These are phyloP conservation scores for Alternaria sp. DNA, from an alignment of 2,329 filamentous ascomycete genomes.

Conservation along the genomic window DNA sequence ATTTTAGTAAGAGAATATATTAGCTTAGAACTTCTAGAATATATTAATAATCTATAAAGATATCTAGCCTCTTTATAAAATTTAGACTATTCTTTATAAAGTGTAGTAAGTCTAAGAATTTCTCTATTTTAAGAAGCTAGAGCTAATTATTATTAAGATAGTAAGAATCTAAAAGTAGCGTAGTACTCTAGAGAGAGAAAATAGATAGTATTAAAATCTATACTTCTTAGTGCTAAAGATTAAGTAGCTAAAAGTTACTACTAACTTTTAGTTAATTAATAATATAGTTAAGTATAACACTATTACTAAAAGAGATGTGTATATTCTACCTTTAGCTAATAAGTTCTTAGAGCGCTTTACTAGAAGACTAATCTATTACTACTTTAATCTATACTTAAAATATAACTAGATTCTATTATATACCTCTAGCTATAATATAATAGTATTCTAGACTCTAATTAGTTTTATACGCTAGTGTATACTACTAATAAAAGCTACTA, in stretches of 20 bases:
- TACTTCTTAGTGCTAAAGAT: background rate
- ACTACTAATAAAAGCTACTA: constrained; percentile 2
- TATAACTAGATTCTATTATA: constrained; percentile 1
- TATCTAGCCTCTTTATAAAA: background rate
- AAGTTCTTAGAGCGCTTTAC: background rate
- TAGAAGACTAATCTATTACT: background rate
- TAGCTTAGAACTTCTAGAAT: no score
- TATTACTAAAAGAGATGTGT: background rate
- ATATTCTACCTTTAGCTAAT: background rate
- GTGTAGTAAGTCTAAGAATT: background rate
- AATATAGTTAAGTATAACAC: background rate
- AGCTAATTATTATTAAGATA: background rate
- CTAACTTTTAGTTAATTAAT: background rate
- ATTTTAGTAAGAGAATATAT: no score
- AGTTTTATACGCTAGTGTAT: background rate
- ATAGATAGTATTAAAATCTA: constrained; percentile 3
- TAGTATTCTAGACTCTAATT: background rate
- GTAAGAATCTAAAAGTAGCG: background rate
- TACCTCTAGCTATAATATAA: background rate
- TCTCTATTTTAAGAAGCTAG: background rate
- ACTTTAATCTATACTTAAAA: background rate
- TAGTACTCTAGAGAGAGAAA: background rate
- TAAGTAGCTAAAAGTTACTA: background rate
- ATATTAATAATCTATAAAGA: no score
- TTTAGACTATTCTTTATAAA: background rate